Base-by-base conservation (phyloP, 805 yeast genomes). In the Tetrapisispora pingtungensis region DNA sequence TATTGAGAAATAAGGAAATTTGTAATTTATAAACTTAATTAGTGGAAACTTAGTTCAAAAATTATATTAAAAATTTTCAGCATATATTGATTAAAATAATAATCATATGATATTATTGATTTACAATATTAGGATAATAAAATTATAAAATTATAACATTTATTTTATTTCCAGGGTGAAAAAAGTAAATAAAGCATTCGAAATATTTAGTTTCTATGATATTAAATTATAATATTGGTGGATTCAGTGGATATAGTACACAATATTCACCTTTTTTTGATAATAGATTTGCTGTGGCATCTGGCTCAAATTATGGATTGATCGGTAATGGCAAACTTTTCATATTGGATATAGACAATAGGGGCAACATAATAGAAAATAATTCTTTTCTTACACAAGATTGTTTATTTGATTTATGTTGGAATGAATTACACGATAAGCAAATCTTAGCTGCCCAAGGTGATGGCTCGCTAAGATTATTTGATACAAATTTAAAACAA, bases 231-330 rank as follows among this genome's bases (percentile, higher is more conserved):
- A 70, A 84, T 52, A 85, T 95, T 22, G 65, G 69, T 15, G 95
- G 96, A 0, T 87, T 76, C 64, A 83, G 87, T 58, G 97, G 97
- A 14, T 86, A 86, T 59, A 81, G 82, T 0, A 83, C 88, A 14
- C 82, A 81, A 55, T 93, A 90, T 67, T 87, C 96, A 0, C 97
- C 97, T 1, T 90, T 80, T 56, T 84, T 78, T 54, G 97, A 90
- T 63, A 85, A 84, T 66, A 84, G 85, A 56, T 57, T 90, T 19
- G 96, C 96, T 0, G 90, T 87, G 28, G 94, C 95, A 0, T 73
- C 95, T 0, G 81, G 96, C 1, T 87, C 97, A 24, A 93, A 90
- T 66, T 90, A 80, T 62, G 97, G 97, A 1, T 68, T 90, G 4
- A 96, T 88, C 3, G 98, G 98, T 2, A 90, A 90, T 62, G 98